Conservation (phyloP, 2,329 filamentous ascomycete species). For the Aspergillus candidus region DNA sequence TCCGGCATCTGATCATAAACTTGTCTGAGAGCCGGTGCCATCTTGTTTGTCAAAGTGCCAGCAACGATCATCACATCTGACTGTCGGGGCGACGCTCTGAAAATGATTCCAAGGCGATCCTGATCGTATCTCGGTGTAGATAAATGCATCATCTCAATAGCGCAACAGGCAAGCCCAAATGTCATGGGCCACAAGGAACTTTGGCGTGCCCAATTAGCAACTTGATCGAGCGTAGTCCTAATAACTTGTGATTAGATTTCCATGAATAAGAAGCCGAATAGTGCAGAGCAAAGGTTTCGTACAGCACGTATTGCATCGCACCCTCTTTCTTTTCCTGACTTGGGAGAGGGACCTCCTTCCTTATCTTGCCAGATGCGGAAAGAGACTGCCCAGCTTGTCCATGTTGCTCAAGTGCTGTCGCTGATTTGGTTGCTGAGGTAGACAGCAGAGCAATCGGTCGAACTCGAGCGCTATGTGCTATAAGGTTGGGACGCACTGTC, state of each 20-base stretch:
- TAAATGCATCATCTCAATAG: conserved; percentile 90
- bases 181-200: conserved; percentile 89
- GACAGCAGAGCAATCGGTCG: conserved; percentile 36
- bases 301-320: conserved; percentile 49
- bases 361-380: conserved; percentile 39
- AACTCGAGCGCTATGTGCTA: conserved; percentile 27
- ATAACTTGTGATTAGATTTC: conserved; percentile 6
- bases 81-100: conserved; percentile 79
- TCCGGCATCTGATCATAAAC: conserved; percentile 97
- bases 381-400: conserved; percentile 28
- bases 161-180: conserved; percentile 85
- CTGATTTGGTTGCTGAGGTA: conserved; percentile 39
- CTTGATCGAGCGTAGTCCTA: conserved; percentile 55
- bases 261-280: not conserved
- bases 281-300: conserved; percentile 15
- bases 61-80: conserved; percentile 93
- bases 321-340: conserved; percentile 47
- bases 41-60: conserved; percentile 91
- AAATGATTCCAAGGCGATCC: conserved; percentile 83
- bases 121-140: conserved; percentile 88
- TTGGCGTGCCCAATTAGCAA: conserved; percentile 84
- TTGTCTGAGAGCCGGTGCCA: conserved; percentile 83
- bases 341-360: conserved; percentile 44
- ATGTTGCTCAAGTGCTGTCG: conserved; percentile 37
- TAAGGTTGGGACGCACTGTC: conserved; percentile 24